These are phyloP conservation scores for Syzygium oleosum DNA, from an alignment of 345 rosid species.

Conservation along the genomic window DNA sequence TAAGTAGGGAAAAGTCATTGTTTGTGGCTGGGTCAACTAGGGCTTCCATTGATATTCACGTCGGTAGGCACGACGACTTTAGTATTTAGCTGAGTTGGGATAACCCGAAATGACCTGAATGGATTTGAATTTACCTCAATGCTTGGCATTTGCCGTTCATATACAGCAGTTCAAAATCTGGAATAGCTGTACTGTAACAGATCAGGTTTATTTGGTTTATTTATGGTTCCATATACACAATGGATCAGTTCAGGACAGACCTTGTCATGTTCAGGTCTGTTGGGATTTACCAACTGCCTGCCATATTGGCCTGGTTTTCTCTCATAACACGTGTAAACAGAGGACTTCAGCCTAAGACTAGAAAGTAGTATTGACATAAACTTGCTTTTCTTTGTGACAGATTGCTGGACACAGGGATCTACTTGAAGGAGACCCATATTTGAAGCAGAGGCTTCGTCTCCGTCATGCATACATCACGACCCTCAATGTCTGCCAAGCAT, in stretches of 20 bases:
- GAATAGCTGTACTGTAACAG: not conserved
- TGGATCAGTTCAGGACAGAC: not conserved
- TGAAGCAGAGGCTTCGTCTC: slow-evolving; percentile 86
- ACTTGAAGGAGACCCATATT: slow-evolving; percentile 93
- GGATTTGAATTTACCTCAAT: not conserved
- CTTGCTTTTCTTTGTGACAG: slow-evolving; percentile 14
- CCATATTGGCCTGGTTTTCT: not conserved
- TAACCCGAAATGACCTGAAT: not conserved
- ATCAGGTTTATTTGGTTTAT: not conserved
- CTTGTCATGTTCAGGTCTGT: not conserved
- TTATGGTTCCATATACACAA: not conserved
- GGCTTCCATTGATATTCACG: not conserved
- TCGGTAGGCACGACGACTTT: not conserved
- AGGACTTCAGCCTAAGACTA: not conserved
- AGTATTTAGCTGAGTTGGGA: not conserved
- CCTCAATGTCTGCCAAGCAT: slow-evolving; percentile 85
- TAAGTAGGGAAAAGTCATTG: not conserved
- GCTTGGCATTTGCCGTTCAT: not conserved
- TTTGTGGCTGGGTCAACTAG: not conserved
- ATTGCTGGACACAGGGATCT: slow-evolving; percentile 81
- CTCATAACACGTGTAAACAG: not conserved
- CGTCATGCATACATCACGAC: slow-evolving; percentile 92
- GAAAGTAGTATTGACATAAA: not conserved
- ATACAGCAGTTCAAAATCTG: not conserved
- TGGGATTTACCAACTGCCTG: not conserved